Percentiles rank a stretch among this genome's conserved stretches.
Evolutionary conservation across 768 basidiomycete genomes (phyloP).

Genomic region (Astraeus odoratus): DNA sequence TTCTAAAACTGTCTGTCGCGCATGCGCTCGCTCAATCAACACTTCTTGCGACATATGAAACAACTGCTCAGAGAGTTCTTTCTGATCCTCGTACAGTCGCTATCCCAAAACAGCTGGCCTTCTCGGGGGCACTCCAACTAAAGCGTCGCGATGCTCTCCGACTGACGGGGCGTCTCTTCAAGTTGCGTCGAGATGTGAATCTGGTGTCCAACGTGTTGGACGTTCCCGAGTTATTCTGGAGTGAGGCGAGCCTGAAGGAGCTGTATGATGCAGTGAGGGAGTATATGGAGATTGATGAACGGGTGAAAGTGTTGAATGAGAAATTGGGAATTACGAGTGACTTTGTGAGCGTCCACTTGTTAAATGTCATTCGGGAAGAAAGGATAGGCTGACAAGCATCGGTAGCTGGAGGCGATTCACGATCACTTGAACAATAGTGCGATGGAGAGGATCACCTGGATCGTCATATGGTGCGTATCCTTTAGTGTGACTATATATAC

Average conservation of each 20-base stretch:
- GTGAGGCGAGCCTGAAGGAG: slow-evolving; percentile 81
- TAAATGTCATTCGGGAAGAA: background rate
- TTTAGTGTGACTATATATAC: slow-evolving; percentile 40
- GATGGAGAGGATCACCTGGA: slow-evolving; percentile 87
- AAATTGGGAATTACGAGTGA: slow-evolving; percentile 82
- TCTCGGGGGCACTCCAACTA: slow-evolving; percentile 67
- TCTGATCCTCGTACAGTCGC: slow-evolving; percentile 68
- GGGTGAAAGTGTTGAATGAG: slow-evolving; percentile 85
- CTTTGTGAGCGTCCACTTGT: slow-evolving; percentile 51
- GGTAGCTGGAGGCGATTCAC: slow-evolving; percentile 85
- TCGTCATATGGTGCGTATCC: slow-evolving; percentile 52
- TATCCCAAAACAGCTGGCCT: slow-evolving; percentile 79
- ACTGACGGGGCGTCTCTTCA: slow-evolving; percentile 82
- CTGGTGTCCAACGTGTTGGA: slow-evolving; percentile 90
- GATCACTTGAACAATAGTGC: slow-evolving; percentile 86
- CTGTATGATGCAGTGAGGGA: slow-evolving; percentile 90
- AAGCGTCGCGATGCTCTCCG: slow-evolving; percentile 79
- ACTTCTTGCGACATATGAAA: slow-evolving; percentile 82
- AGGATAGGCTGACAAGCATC: background rate
- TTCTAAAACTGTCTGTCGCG: slow-evolving; percentile 87
- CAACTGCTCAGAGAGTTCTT: slow-evolving; percentile 70
- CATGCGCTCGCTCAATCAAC: slow-evolving; percentile 95
- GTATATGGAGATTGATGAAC: slow-evolving; percentile 85
- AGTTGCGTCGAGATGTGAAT: slow-evolving; percentile 82
- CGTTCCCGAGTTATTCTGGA: slow-evolving; percentile 92